Base-by-base conservation (phyloP, 768 basidiomycete species). In the Xerocomellus intermedius region DNA sequence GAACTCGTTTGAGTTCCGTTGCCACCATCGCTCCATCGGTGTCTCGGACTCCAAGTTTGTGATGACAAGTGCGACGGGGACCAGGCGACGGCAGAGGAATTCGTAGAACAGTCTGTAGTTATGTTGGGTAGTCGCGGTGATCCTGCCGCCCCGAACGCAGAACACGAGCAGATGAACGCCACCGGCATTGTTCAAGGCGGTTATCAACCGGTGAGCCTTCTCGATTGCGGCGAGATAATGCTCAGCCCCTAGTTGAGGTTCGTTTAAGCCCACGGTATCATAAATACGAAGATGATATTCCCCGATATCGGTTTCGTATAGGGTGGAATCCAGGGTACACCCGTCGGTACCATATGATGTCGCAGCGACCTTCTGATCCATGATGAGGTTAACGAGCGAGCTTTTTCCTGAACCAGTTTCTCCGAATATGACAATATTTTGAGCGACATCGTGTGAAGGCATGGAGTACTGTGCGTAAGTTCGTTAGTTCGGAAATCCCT, bases 301-400 rank as follows among this genome's bases (percentile, higher is more conserved):
- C 13, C 24, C 50, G 47, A 68, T 35, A n/a, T 42, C 1, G 47
- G 59, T 66, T 36, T 56, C 52, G 57, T 68, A 58, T 30, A 66
- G 39, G 35, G 62, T 57, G 33, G 66, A 70, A 32, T 66, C 47
- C 44, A 76, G 63, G 5, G 78, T 79, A 50, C 71, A 74, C 5
- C 77, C 76, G 8, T 60, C 55, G 10, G 70, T 69, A 6, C 64
- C 59, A 47, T 65, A 68, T 8, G 74, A 75, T 14, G 69, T 68
- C 2, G 50, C 39, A 16, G 76, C 77, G 13, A 63, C 50, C 0
- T 69, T 53, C 4, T 53, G 28, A 12, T 66, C 69, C n/a, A 64
- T 54, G 45, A 79, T 63, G 68, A 79, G 70, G 60, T 79, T 79
- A 28, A 79, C 58, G 30, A 79, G 65, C 3, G 75, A 76, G 61